These are phyloP conservation scores for Acanthamoeba sp. DNA, from an alignment of 208 protist genomes.

Conservation along the genomic window DNA sequence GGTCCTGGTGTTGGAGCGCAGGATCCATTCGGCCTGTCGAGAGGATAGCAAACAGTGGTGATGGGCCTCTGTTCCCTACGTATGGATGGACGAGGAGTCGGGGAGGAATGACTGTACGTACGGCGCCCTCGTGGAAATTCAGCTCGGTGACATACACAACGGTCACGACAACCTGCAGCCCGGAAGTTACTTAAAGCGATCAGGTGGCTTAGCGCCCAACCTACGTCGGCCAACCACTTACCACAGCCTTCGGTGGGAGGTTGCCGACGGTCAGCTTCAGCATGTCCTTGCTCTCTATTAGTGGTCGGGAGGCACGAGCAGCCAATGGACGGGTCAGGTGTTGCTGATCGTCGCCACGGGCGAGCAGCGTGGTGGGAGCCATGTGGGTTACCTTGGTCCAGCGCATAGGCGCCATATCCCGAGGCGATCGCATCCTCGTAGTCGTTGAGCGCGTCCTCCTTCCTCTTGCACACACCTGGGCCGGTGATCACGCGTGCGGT, in stretches of 20 bases:
- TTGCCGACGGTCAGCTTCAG: conserved; percentile 73
- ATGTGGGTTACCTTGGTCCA: conserved; percentile 34
- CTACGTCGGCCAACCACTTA: no score
- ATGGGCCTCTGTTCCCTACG: neutral
- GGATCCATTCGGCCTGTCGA: neutral
- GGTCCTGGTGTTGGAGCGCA: neutral
- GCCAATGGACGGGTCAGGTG: no score
- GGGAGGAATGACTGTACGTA: neutral
- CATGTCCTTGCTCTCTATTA: conserved; percentile 56
- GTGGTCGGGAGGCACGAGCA: no score
- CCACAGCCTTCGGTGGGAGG: conserved; percentile 58
- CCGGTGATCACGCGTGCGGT: neutral
- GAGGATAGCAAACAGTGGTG: neutral
- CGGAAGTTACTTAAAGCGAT: neutral
- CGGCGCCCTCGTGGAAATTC: conserved; percentile 20
- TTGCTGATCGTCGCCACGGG: no score
- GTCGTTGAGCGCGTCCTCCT: conserved; percentile 81
- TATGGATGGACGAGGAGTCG: neutral
- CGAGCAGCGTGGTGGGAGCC: no score
- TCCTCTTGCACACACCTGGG: conserved; percentile 33
- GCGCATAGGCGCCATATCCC: conserved; percentile 65
- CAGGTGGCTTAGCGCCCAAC: neutral
- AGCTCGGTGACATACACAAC: conserved; percentile 73
- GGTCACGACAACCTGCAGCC: conserved; percentile 7
- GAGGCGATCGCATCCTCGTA: conserved; percentile 80